Conservation (phyloP, 768 basidiomycete genomes). For the Hericium rajendrae region DNA sequence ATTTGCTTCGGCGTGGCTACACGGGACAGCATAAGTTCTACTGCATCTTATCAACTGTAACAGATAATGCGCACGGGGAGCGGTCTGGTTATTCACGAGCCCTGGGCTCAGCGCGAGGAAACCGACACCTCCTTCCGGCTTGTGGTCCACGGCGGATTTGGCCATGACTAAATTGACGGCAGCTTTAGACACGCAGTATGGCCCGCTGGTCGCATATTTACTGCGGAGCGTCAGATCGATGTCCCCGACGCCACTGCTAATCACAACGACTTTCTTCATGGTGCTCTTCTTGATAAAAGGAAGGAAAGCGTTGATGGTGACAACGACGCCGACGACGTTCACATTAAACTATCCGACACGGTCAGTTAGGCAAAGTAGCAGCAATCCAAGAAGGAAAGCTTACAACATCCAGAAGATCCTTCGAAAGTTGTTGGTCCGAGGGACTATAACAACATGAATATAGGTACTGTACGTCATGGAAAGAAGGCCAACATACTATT, state of each 20-base stretch:
- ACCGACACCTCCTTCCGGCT: slow-evolving; percentile 23
- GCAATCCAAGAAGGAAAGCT: background rate
- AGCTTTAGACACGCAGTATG: slow-evolving; percentile 30
- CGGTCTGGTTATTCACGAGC: slow-evolving; percentile 23
- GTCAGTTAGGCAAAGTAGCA: background rate
- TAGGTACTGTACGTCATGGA: background rate
- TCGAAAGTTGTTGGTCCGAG: background rate
- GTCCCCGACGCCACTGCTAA: slow-evolving; percentile 24
- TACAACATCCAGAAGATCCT: background rate
- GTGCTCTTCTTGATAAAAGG: slow-evolving; percentile 26
- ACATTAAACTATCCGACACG: slow-evolving; percentile 18
- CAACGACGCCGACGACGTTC: slow-evolving; percentile 28
- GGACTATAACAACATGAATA: background rate
- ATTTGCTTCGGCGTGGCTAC: background rate
- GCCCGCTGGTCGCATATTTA: slow-evolving; percentile 3
- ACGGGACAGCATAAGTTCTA: background rate
- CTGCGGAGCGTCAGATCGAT: slow-evolving; percentile 15
- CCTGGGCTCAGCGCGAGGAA: slow-evolving; percentile 31
- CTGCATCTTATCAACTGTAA: background rate
- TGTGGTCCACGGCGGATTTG: slow-evolving; percentile 26
- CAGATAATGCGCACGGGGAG: background rate
- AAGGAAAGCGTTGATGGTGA: slow-evolving; percentile 29
- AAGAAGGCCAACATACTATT: background rate
- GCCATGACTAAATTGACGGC: slow-evolving; percentile 27
- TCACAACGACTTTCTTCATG: slow-evolving; percentile 27